A percentile compares a stretch with the other conserved stretches of the same genome.
These are phyloP conservation scores for Boeremia lycopersici DNA, from an alignment of 2,329 filamentous ascomycete genomes.

Conservation along the genomic window DNA sequence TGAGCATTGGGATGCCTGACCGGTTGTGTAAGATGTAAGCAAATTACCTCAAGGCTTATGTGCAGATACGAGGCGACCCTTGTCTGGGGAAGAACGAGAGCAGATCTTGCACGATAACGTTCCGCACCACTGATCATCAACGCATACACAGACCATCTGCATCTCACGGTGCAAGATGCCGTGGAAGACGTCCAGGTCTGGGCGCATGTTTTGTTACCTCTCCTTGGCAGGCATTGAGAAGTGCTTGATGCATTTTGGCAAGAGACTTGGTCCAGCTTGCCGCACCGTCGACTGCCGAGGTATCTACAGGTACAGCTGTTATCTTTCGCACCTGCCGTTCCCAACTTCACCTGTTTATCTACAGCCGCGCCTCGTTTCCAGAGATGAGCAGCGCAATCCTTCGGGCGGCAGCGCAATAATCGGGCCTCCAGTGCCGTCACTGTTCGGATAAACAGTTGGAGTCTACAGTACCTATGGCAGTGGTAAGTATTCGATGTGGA, in stretches of 20 bases:
- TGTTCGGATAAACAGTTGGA: no score
- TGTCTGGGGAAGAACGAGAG: neutral
- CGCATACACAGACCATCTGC: neutral
- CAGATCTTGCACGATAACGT: neutral
- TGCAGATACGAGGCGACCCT: constrained; percentile 15
- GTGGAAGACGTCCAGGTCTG: no score
- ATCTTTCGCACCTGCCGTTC: neutral
- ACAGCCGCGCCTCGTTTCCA: neutral
- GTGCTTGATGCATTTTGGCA: no score
- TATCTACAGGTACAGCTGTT: neutral
- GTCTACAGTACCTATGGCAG: no score
- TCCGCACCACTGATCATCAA: neutral
- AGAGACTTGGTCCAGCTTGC: no score
- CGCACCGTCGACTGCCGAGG: neutral
- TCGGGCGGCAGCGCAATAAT: neutral
- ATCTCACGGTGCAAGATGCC: neutral
- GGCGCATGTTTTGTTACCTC: no score
- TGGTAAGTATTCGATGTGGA: no score
- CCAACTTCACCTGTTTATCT: neutral
- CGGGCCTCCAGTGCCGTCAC: neutral
- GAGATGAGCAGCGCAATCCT: constrained; percentile 4
- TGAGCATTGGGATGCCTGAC: neutral
- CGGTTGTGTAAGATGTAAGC: neutral
- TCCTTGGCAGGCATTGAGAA: no score
- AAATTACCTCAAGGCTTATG: constrained; percentile 8